phyloP scores from a whole-genome alignment of 2,329 filamentous ascomycete species.

The Grosmannia huntii region DNA sequence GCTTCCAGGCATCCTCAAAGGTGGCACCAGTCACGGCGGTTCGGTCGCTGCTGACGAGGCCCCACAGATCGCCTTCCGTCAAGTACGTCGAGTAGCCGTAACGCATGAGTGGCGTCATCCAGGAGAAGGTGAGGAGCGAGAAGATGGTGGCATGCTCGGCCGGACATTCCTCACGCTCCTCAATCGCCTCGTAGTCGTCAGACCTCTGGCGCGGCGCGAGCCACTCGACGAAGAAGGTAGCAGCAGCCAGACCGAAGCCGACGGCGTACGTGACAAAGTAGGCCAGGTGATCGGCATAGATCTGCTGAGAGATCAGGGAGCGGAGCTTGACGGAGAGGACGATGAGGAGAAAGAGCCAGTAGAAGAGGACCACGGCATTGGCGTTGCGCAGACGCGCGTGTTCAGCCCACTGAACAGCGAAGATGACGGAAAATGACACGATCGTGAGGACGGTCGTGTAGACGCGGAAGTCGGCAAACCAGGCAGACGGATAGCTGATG shows the following conservation, averaged over 20 bases:
- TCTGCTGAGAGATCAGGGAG: constrained; percentile 67
- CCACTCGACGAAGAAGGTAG: constrained; percentile 73
- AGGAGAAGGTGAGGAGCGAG: constrained; percentile 84
- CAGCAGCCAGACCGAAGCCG: constrained; percentile 53
- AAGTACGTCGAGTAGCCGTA: constrained; percentile 84
- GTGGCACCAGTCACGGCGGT: constrained; percentile 58
- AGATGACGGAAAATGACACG: constrained; percentile 60
- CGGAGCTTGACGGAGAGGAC: constrained; percentile 71
- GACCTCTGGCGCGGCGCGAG: constrained; percentile 62
- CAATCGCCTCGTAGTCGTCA: constrained; percentile 44
- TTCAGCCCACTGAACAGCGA: constrained; percentile 73
- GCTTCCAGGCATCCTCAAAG: constrained; percentile 65
- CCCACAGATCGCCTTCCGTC: constrained; percentile 94
- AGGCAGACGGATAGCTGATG: constrained; percentile 52
- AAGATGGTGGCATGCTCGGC: constrained; percentile 91
- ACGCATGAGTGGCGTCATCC: constrained; percentile 99
- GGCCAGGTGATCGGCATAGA: constrained; percentile 50
- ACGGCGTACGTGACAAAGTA: constrained; percentile 70
- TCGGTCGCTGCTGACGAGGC: constrained; percentile 65
- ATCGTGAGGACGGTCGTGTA: constrained; percentile 66
- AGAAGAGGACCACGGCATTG: constrained; percentile 80
- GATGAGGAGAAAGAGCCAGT: constrained; percentile 80
- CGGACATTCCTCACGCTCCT: constrained; percentile 49
- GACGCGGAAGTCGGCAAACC: constrained; percentile 73
- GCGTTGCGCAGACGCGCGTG: constrained; percentile 72